Percentiles rank a stretch among this genome's conserved stretches.
Evolutionary conservation across 768 basidiomycete species (phyloP).

Genomic region (Lactarius sp.): DNA sequence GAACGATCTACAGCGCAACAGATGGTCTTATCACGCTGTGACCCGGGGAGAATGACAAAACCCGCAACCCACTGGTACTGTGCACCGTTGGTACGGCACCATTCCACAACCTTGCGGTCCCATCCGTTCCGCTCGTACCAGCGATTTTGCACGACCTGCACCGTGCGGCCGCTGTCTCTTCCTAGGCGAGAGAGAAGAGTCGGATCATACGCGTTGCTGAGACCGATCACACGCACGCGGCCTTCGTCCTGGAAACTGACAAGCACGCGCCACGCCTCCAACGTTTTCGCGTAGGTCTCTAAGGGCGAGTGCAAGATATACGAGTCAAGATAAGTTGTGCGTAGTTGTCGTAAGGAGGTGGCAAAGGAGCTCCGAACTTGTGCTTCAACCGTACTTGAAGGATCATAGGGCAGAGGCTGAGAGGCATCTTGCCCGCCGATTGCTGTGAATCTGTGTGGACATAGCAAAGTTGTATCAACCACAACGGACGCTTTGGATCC

Average conservation of each 20-base stretch:
- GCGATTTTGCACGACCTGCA: slow-evolving; percentile 77
- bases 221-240: slow-evolving; percentile 57
- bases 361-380: slow-evolving; percentile 62
- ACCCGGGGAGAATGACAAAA: neutral
- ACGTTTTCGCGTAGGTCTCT: slow-evolving; percentile 49
- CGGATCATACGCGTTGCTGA: slow-evolving; percentile 75
- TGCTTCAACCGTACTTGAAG: slow-evolving; percentile 42
- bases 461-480: neutral
- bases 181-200: slow-evolving; percentile 48
- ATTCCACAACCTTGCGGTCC: slow-evolving; percentile 60
- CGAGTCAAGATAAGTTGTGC: slow-evolving; percentile 70
- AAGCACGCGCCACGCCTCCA: slow-evolving; percentile 66
- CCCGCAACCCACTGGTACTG: slow-evolving; percentile 59
- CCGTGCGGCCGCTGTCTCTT: slow-evolving; percentile 42
- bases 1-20: slow-evolving; percentile 55
- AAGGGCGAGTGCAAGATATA: slow-evolving; percentile 78
- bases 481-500: neutral
- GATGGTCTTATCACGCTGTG: neutral
- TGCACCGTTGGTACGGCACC: slow-evolving; percentile 58
- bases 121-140: slow-evolving; percentile 82
- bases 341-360: slow-evolving; percentile 62
- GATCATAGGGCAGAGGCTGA: slow-evolving; percentile 72
- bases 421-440: slow-evolving; percentile 65
- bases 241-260: slow-evolving; percentile 60
- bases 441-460: slow-evolving; percentile 56